phyloP scores from a whole-genome alignment of 225 moss, liverwort and hornwort genomes.

The Lunularia cruciata region DNA sequence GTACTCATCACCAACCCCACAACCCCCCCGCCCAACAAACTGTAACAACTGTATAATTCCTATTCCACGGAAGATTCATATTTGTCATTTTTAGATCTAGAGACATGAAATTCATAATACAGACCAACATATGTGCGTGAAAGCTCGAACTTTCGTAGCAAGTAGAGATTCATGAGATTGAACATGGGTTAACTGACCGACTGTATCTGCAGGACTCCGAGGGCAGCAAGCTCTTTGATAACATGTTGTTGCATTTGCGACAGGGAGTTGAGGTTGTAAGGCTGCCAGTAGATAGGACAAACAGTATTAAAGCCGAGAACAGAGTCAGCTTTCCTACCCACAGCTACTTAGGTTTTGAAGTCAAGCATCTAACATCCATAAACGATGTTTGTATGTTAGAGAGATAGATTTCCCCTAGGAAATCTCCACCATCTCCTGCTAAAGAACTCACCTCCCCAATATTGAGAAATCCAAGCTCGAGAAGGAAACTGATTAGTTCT shows the following conservation, averaged over 20 bases:
- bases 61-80: too few relatives aligned
- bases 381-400: too few relatives aligned
- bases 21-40: neutral
- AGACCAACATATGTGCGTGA: too few relatives aligned
- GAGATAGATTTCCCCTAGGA: too few relatives aligned
- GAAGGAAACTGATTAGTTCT: conserved; percentile 79
- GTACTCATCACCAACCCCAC: too few relatives aligned
- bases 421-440: too few relatives aligned
- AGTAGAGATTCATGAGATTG: too few relatives aligned
- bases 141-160: too few relatives aligned
- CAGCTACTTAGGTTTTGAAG: neutral
- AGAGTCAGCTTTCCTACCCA: neutral
- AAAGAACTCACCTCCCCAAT: conserved; percentile 69
- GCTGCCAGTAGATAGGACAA: conserved; percentile 36
- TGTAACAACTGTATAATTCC: neutral
- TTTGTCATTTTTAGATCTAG: too few relatives aligned
- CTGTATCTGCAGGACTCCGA: conserved; percentile 80
- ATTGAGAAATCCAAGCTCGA: conserved; percentile 87
- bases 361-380: too few relatives aligned
- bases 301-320: neutral
- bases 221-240: conserved; percentile 69
- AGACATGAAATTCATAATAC: too few relatives aligned
- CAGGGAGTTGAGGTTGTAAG: conserved; percentile 71
- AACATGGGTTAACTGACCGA: conserved; percentile 40
- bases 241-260: conserved; percentile 63